Percentiles rank a stretch among this genome's conserved stretches.
Conservation (phyloP, 495 filamentous ascomycete genomes). For the Immersiella caudata region DNA sequence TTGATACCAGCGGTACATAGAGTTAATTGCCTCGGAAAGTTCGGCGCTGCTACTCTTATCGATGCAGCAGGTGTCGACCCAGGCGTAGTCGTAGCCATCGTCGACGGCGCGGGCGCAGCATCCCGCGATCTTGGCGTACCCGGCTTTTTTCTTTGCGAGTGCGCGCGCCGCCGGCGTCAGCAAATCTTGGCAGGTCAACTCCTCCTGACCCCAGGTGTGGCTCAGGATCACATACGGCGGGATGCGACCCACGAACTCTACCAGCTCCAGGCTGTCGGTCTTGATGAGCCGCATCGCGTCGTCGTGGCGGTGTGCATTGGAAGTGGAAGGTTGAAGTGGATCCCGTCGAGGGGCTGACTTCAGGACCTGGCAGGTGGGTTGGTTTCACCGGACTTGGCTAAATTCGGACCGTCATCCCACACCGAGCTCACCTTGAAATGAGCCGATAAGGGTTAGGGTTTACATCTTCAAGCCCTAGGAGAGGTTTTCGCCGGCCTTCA, state of each 20-base stretch:
- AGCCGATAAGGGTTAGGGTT: no score
- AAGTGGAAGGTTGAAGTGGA: neutral
- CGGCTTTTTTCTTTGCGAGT: slow-evolving; percentile 24
- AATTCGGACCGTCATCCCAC: no score
- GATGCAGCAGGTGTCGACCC: slow-evolving; percentile 44
- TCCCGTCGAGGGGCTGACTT: no score
- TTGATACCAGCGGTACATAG: slow-evolving; percentile 44
- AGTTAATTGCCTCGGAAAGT: slow-evolving; percentile 48
- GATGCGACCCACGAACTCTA: slow-evolving; percentile 22
- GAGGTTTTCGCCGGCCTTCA: no score
- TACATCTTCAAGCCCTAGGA: no score
- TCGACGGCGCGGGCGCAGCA: slow-evolving; percentile 20
- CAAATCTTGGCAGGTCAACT: slow-evolving; percentile 47
- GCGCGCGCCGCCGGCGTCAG: neutral
- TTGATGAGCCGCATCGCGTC: slow-evolving; percentile 34
- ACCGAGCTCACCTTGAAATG: no score
- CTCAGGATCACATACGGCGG: slow-evolving; percentile 49
- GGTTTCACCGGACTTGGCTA: no score
- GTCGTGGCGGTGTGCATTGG: slow-evolving; percentile 16
- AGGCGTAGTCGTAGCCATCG: slow-evolving; percentile 32
- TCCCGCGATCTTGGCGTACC: slow-evolving; percentile 30
- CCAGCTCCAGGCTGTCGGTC: slow-evolving; percentile 25
- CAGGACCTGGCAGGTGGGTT: no score
- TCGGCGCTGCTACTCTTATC: slow-evolving; percentile 46
- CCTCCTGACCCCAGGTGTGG: slow-evolving; percentile 47